phyloP scores from a whole-genome alignment of 228 moss, liverwort and hornwort genomes.

The Sphagnum fallax region DNA sequence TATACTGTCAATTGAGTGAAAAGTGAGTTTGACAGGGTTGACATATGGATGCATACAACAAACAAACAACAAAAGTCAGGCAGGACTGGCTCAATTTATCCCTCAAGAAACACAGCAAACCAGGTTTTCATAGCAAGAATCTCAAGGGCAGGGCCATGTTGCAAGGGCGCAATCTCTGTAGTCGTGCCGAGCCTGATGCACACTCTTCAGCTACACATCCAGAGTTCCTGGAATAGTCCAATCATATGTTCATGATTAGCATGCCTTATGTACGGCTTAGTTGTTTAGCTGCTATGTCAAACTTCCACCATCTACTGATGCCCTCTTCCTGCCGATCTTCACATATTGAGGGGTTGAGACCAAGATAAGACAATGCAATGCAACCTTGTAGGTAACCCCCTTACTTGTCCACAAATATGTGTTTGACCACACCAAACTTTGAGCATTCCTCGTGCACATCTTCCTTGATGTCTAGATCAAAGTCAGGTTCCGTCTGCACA shows the following conservation, averaged over 20 bases:
- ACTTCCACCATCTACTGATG: conserved; percentile 28
- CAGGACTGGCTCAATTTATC: too few species aligned
- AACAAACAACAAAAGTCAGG: too few species aligned
- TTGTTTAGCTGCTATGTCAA: conserved; percentile 12
- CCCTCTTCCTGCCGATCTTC: conserved; percentile 10
- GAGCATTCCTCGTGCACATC: conserved; percentile 99
- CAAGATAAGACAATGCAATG: conserved; percentile 11
- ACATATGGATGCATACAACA: too few species aligned
- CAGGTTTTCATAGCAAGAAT: conserved; percentile 41
- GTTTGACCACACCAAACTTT: conserved; percentile 93
- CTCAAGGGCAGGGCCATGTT: conserved; percentile 45
- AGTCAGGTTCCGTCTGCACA: conserved; percentile 81
- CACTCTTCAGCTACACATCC: conserved; percentile 75
- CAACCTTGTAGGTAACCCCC: conserved; percentile 8
- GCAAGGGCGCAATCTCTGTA: conserved; percentile 49
- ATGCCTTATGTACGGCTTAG: conserved; percentile 50
- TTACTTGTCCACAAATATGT: conserved; percentile 99
- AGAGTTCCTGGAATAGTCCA: conserved; percentile 78
- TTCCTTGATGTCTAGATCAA: conserved; percentile 96
- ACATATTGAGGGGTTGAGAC: conserved; percentile 32
- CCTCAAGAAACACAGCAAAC: conserved; percentile 16
- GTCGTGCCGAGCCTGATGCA: conserved; percentile 69
- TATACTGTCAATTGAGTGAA: too few species aligned
- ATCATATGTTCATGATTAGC: conserved; percentile 75
- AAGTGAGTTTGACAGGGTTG: too few species aligned